A percentile compares a stretch with the other conserved stretches of the same genome.
Evolutionary conservation across 768 basidiomycete genomes (phyloP).

Genomic region (Lepiota brunneoincarnata): DNA sequence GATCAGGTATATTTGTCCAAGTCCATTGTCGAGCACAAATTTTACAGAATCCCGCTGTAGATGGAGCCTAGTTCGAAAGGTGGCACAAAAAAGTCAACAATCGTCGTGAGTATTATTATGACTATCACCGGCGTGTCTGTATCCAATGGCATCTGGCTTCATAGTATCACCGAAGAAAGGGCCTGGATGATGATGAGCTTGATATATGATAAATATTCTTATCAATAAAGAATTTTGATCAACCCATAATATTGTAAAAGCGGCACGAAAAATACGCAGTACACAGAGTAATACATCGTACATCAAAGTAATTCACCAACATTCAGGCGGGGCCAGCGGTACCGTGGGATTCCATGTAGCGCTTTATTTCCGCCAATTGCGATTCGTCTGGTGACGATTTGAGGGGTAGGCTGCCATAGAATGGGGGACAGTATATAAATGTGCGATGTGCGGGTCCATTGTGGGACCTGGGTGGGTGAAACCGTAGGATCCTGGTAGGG

Average conservation of each 20-base stretch:
- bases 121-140: not conserved
- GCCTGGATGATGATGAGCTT: conserved; percentile 66
- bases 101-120: conserved; percentile 41
- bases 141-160: not conserved
- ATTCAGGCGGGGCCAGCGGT: not conserved
- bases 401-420: conserved; percentile 6
- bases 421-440: conserved; percentile 2
- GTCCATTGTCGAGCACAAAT: not conserved
- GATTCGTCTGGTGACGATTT: conserved; percentile 2
- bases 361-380: conserved; percentile 6
- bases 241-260: not conserved
- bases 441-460: conserved; percentile 4
- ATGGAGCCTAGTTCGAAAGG: conserved; percentile 49
- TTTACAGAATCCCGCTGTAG: conserved; percentile 5
- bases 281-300: not conserved
- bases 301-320: not conserved
- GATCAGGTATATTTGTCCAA: conserved; percentile 62
- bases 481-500: not conserved
- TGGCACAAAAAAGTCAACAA: conserved; percentile 54
- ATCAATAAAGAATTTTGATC: not conserved
- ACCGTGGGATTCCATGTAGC: not conserved
- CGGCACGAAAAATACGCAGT: no score
- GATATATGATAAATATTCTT: conserved; percentile 37
- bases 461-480: conserved; percentile 2
- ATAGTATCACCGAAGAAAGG: conserved; percentile 65